Evolutionary conservation across 192 early-diverging fungal species (phyloP).

Genomic region (Spizellomyces sp.): DNA sequence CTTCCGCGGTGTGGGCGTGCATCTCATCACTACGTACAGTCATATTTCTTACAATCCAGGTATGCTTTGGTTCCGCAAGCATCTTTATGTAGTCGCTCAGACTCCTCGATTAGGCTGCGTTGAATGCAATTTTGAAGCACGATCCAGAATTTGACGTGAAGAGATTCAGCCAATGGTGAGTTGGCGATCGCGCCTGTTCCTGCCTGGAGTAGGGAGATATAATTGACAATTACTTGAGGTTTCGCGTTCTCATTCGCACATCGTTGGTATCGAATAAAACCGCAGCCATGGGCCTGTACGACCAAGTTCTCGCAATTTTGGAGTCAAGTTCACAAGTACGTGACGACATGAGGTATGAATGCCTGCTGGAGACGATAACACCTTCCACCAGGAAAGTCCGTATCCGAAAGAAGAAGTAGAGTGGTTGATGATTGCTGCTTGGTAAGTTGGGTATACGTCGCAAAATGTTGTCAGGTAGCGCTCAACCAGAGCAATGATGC

Average conservation of each 20-base stretch:
- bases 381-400: not conserved
- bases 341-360: not conserved
- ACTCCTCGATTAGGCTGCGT: not conserved
- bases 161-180: constrained; percentile 35
- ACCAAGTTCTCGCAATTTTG: constrained; percentile 7
- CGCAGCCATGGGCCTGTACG: constrained; percentile 20
- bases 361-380: not conserved
- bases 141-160: constrained; percentile 21
- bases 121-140: constrained; percentile 24
- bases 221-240: constrained; percentile 4
- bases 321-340: not conserved
- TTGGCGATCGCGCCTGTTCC: not conserved
- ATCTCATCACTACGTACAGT: constrained; percentile 2
- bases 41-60: constrained; percentile 28
- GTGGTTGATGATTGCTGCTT: constrained; percentile 33
- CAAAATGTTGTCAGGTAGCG: no score
- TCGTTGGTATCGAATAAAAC: constrained; percentile 16
- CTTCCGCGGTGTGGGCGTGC: no score
- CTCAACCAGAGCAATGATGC: not conserved
- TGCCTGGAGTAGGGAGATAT: not conserved
- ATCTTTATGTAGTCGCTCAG: not conserved
- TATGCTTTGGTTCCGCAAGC: not conserved
- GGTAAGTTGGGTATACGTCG: constrained; percentile 10
- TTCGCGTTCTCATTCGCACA: constrained; percentile 25
- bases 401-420: constrained; percentile 28